A percentile compares a stretch with the other conserved stretches of the same genome.
phyloP scores from a whole-genome alignment of 2,329 filamentous ascomycete genomes.

The Botrytis byssoidea region DNA sequence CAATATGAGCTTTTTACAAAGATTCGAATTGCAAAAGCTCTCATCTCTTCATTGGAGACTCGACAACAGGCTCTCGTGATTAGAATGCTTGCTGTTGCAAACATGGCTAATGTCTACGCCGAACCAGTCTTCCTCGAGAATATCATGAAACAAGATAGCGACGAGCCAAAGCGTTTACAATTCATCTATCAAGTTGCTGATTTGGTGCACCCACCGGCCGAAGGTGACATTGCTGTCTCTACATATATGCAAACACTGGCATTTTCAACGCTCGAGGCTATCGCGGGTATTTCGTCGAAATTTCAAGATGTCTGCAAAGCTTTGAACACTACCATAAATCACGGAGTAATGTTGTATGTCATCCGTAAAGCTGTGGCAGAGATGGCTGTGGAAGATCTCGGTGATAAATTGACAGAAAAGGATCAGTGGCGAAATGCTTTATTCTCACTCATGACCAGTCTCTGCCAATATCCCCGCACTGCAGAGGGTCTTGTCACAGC shows the following conservation, averaged over 20 bases:
- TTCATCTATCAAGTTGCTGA: constrained; percentile 90
- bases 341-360: constrained; percentile 90
- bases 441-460: constrained; percentile 80
- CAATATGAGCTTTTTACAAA: constrained; percentile 85
- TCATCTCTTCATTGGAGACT: constrained; percentile 62
- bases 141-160: constrained; percentile 80
- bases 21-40: constrained; percentile 77
- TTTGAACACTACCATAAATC: constrained; percentile 93
- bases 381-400: constrained; percentile 63
- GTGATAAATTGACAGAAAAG: constrained; percentile 61
- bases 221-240: constrained; percentile 66
- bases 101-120: constrained; percentile 83
- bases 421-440: constrained; percentile 90
- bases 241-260: constrained; percentile 78
- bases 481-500: constrained; percentile 84
- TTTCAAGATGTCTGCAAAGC: constrained; percentile 81
- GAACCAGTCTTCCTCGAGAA: constrained; percentile 84
- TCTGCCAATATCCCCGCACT: constrained; percentile 72
- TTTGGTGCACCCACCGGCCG: constrained; percentile 78
- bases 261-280: constrained; percentile 77
- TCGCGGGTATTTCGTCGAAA: constrained; percentile 77
- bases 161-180: constrained; percentile 86
- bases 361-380: constrained; percentile 86
- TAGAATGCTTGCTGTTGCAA: constrained; percentile 82
- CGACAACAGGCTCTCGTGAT: constrained; percentile 77